Conservation (phyloP, 2,329 filamentous ascomycete species). For the Zasmidium citrigriseum region DNA sequence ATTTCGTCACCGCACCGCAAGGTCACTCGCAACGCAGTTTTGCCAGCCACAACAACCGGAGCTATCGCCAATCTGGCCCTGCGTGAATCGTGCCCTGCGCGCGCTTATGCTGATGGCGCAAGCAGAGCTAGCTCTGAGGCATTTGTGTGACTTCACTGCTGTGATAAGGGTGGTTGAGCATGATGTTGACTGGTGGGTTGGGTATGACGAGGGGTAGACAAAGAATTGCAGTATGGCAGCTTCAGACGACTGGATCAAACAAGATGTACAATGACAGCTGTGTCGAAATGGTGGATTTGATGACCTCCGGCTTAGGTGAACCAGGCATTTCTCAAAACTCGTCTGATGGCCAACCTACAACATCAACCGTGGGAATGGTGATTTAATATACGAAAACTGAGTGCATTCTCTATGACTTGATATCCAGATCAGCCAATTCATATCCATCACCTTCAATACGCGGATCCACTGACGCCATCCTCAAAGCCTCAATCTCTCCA, state of each 20-base stretch:
- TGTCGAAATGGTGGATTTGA: too few relatives aligned
- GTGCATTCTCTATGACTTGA: too few relatives aligned
- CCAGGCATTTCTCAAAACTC: too few relatives aligned
- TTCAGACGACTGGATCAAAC: neutral
- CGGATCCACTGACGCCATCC: neutral
- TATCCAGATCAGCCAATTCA: neutral
- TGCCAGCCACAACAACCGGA: neutral
- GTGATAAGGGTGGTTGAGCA: neutral
- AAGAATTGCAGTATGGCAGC: neutral
- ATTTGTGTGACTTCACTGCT: neutral
- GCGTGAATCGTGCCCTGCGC: neutral
- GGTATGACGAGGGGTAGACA: too few relatives aligned
- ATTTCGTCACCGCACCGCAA: neutral
- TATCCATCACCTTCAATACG: neutral
- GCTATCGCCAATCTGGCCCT: neutral
- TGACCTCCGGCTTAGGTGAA: too few relatives aligned
- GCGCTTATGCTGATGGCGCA: neutral
- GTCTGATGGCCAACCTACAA: too few relatives aligned
- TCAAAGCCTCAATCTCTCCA: slow-evolving; percentile 15
- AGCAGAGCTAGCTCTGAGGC: neutral
- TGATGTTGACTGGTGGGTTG: too few relatives aligned
- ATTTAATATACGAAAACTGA: too few relatives aligned
- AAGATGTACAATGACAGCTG: too few relatives aligned
- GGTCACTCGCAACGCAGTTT: too few relatives aligned
- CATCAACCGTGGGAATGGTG: too few relatives aligned